Percentiles rank a stretch among this genome's conserved stretches.
Conservation (phyloP, 495 filamentous ascomycete genomes). For the Lasiosphaeriaceae sp. region DNA sequence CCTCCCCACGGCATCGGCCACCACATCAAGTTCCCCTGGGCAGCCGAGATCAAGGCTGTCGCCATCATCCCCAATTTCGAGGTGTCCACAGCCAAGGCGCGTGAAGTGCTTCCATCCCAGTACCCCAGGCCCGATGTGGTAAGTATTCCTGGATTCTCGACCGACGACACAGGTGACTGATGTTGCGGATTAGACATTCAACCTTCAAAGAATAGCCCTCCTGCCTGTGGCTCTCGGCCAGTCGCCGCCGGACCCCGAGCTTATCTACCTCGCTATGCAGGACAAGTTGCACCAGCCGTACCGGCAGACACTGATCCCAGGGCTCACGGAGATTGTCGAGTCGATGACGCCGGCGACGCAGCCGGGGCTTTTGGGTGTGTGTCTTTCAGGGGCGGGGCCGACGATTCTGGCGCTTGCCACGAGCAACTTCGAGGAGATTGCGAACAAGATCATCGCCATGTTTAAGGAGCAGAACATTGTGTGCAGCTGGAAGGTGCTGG, state of each 20-base stretch:
- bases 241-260: constrained; percentile 83
- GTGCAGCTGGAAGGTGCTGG: constrained; percentile 82
- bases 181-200: constrained; percentile 65
- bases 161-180: not conserved
- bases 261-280: constrained; percentile 96
- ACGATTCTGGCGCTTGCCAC: constrained; percentile 93
- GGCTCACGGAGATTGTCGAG: constrained; percentile 82
- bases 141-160: constrained; percentile 25
- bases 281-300: constrained; percentile 97
- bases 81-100: constrained; percentile 81
- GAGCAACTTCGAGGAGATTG: constrained; percentile 79
- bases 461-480: constrained; percentile 61
- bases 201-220: constrained; percentile 84
- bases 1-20: constrained; percentile 90
- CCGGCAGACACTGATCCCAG: constrained; percentile 81
- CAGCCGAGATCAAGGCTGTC: constrained; percentile 87
- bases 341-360: constrained; percentile 79
- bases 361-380: constrained; percentile 86
- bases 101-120: constrained; percentile 69
- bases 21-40: constrained; percentile 88
- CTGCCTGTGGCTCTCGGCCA: constrained; percentile 81
- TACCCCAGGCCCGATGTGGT: constrained; percentile 80
- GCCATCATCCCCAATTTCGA: constrained; percentile 94
- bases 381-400: constrained; percentile 87
- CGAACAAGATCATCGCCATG: constrained; percentile 63